Percentiles rank a stretch among this genome's conserved stretches.
phyloP scores from a whole-genome alignment of 768 basidiomycete species.

The Strobilomyces echinocephalus region DNA sequence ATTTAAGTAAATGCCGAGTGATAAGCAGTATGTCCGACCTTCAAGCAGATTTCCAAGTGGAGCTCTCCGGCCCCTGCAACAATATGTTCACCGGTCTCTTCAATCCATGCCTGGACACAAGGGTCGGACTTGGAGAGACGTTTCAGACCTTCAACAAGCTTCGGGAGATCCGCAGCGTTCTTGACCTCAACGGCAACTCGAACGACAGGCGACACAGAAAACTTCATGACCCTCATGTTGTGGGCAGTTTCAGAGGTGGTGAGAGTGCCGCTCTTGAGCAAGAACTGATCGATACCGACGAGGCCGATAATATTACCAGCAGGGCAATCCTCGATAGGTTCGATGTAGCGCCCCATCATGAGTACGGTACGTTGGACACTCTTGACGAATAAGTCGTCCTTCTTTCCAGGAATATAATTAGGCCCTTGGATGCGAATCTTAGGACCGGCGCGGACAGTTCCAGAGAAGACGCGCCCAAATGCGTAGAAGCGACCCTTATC shows the following conservation, averaged over 20 bases:
- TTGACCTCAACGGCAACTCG: slow-evolving; percentile 99
- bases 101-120: slow-evolving; percentile 94
- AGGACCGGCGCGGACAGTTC: slow-evolving; percentile 93
- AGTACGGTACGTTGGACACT: slow-evolving; percentile 97
- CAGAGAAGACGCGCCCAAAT: slow-evolving; percentile 99
- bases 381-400: slow-evolving; percentile 97
- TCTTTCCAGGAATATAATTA: slow-evolving; percentile 98
- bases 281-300: slow-evolving; percentile 99
- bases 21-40: slow-evolving; percentile 44
- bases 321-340: slow-evolving; percentile 98
- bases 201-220: slow-evolving; percentile 99
- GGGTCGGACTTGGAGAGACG: slow-evolving; percentile 99
- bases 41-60: slow-evolving; percentile 99
- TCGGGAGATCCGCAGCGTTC: slow-evolving; percentile 98
- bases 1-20: background rate
- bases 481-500: slow-evolving; percentile 99
- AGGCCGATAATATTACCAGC: slow-evolving; percentile 98
- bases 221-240: slow-evolving; percentile 99
- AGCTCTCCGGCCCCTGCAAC: slow-evolving; percentile 99
- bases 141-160: slow-evolving; percentile 99
- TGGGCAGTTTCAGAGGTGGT: slow-evolving; percentile 98
- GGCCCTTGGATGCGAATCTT: slow-evolving; percentile 99
- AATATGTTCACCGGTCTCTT: slow-evolving; percentile 93
- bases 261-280: slow-evolving; percentile 98
- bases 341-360: slow-evolving; percentile 99